Evolutionary conservation across 176 grass and related monocot genomes (phyloP).

Genomic region (Rhynchospora tenuis): DNA sequence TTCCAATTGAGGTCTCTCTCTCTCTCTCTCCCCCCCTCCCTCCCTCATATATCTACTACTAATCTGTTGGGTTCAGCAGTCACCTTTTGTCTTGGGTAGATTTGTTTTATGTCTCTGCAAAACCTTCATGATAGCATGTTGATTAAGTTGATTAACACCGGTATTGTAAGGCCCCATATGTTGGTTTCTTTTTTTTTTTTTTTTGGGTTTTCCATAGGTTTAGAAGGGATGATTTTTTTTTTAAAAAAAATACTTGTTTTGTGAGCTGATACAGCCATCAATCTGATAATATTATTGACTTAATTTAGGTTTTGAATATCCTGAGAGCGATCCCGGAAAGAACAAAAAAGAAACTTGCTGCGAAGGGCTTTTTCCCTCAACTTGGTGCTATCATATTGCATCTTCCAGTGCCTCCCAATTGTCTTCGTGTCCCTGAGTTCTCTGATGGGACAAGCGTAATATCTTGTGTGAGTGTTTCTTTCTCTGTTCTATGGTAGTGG

Average conservation of each 20-base stretch:
- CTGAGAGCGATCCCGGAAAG: slow-evolving; percentile 68
- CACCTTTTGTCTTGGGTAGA: neutral
- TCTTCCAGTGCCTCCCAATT: slow-evolving; percentile 84
- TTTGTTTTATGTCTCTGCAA: neutral
- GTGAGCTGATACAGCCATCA: neutral
- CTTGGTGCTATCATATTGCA: slow-evolving; percentile 71
- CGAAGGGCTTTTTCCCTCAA: slow-evolving; percentile 61
- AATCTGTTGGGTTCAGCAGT: no score
- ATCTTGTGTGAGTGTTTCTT: slow-evolving; percentile 63
- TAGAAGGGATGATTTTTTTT: neutral
- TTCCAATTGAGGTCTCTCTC: slow-evolving; percentile 74
- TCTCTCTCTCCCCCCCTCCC: neutral
- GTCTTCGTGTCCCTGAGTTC: slow-evolving; percentile 73
- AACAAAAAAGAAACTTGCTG: slow-evolving; percentile 57
- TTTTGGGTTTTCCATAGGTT: neutral
- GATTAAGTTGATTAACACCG: neutral
- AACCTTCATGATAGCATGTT: neutral
- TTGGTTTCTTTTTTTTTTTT: neutral
- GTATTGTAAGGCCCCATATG: neutral
- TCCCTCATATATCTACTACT: neutral
- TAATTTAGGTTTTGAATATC: slow-evolving; percentile 68
- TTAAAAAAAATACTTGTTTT: neutral
- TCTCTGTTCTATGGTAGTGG: neutral
- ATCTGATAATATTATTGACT: slow-evolving; percentile 15
- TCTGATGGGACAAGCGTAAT: slow-evolving; percentile 79